Base-by-base conservation (phyloP, 1,139 yeast genomes). In the Fermentozyma sake region DNA sequence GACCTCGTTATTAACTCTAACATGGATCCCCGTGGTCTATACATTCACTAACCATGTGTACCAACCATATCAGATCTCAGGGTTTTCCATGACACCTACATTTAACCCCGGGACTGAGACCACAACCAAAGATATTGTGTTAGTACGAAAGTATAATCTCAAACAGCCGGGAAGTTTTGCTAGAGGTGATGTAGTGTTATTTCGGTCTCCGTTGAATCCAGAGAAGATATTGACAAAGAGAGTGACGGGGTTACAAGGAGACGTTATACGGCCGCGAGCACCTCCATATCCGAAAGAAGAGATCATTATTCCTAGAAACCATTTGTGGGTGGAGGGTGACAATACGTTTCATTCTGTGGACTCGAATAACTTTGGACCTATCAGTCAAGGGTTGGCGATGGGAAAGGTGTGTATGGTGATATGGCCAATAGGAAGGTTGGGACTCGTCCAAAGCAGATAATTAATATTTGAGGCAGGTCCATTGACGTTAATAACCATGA, bases 311-410 rank as follows among this genome's bases (percentile, higher is more conserved):
- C 96, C 96, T 4, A 56, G 84, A 32, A 81, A 79, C 44, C 97
- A 89, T 50, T 45, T 85, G 8, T 89, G 96, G 96, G 87, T 87
- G 0, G 96, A 89, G 52, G 97, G 97, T 3, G 97, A 89, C 50
- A 87, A 86, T 49, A 55, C 56, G n/a, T 61, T 79, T 30, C 96
- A 85, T 46, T 81, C 94, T 1, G 59, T 86, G 4, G 96, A 87
- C 54, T 79, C 91, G 26, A 86, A 86, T 50, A 70, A 68, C 7
- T 87, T 83, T 57, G 96, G 96, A 0, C 94, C 96, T 0, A 71
- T 87, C 2, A 79, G 94, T 20, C 69, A 76, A 28, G 95, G 87
- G 0, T 58, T 86, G 38, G 79, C 85, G 14, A 49, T 82, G 11
- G 96, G 95, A 2, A 80, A 75, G 44, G 94, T 80, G 2, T 63